Evolutionary conservation across 345 rosid species (phyloP).

Genomic region (Arabidopsis suecica): DNA sequence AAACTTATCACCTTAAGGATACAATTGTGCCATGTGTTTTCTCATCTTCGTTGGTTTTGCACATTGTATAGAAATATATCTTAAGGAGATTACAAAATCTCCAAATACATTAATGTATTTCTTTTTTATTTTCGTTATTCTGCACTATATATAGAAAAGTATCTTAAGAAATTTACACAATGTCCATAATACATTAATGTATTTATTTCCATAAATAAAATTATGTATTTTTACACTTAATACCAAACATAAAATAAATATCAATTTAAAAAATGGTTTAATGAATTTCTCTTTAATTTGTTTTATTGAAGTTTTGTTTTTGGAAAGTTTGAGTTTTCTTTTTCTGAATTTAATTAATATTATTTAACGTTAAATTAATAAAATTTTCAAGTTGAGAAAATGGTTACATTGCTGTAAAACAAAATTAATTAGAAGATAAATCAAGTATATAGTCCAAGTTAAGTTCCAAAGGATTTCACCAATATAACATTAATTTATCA

Average conservation of each 20-base stretch:
- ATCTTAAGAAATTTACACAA: neutral
- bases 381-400: neutral
- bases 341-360: neutral
- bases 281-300: neutral
- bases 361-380: neutral
- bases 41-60: neutral
- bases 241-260: neutral
- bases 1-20: neutral
- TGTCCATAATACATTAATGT: neutral
- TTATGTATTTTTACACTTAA: neutral
- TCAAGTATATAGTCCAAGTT: neutral
- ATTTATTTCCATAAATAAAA: neutral
- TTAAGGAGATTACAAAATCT: neutral
- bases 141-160: neutral
- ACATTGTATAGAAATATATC: neutral
- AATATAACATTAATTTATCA: neutral
- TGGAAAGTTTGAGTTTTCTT: neutral
- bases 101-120: neutral
- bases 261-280: neutral
- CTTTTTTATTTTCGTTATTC: neutral
- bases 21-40: no score
- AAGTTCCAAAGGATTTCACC: neutral
- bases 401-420: neutral
- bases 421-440: neutral
- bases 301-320: neutral